These are phyloP conservation scores for Penicillium diatomitis DNA, from an alignment of 495 filamentous ascomycete species.

Conservation along the genomic window DNA sequence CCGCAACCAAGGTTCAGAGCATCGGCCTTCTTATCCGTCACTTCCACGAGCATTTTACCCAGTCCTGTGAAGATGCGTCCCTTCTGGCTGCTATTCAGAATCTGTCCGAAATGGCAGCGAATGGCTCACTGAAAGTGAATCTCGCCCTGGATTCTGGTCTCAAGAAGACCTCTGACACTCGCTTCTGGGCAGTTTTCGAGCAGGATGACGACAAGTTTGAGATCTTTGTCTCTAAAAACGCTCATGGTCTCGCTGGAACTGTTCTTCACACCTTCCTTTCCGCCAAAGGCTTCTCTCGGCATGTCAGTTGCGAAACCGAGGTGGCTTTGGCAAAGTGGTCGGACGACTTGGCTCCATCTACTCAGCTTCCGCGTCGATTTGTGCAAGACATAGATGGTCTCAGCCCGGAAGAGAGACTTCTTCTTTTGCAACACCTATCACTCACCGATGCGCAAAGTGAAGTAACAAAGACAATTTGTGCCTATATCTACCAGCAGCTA, in stretches of 20 bases:
- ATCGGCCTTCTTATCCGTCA: slow-evolving; percentile 23
- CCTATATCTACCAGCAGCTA: slow-evolving; percentile 39
- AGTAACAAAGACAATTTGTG: slow-evolving; percentile 24
- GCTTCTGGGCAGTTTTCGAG: slow-evolving; percentile 50
- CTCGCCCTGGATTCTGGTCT: slow-evolving; percentile 48
- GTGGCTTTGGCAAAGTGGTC: slow-evolving; percentile 32
- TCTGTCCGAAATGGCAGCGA: slow-evolving; percentile 21
- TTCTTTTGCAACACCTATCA: slow-evolving; percentile 41
- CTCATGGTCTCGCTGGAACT: slow-evolving; percentile 38
- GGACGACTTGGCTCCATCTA: slow-evolving; percentile 21
- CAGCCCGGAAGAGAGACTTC: slow-evolving; percentile 42
- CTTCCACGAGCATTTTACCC: slow-evolving; percentile 21
- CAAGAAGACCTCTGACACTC: slow-evolving; percentile 33
- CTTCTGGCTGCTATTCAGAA: slow-evolving; percentile 23
- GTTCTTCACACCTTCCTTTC: slow-evolving; percentile 51
- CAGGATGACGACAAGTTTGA: slow-evolving; percentile 34
- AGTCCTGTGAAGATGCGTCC: slow-evolving; percentile 9
- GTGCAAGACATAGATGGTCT: slow-evolving; percentile 45
- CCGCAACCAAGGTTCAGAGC: slow-evolving; percentile 24
- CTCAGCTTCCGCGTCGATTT: slow-evolving; percentile 35
- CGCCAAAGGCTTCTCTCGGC: slow-evolving; percentile 36
- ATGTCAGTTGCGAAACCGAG: slow-evolving; percentile 45
- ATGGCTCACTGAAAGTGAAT: slow-evolving; percentile 27
- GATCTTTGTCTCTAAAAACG: slow-evolving; percentile 48
- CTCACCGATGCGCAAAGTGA: slow-evolving; percentile 26